Evolutionary conservation across 225 moss, liverwort and hornwort species (phyloP), one percentile per base, ranked within the genome.

Genomic region (Sphagnum contortum): DNA sequence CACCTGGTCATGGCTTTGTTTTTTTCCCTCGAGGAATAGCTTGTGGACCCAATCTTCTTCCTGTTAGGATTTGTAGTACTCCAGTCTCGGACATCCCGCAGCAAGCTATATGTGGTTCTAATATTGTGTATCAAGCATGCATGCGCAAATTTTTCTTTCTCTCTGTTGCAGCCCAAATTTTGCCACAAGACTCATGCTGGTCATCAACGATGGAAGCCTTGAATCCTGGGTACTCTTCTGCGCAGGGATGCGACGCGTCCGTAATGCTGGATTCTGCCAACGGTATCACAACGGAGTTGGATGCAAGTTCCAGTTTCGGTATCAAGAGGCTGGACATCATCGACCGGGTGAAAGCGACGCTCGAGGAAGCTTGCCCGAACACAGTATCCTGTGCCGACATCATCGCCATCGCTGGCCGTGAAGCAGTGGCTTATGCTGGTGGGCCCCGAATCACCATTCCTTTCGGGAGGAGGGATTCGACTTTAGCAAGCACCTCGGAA

Each of bases 361-460:
- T 87, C 63, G 90, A 90, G 56, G 2, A 0, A 1, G 78, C 62
- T 68, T 85, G 90, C 49, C 87, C 87, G n/a, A 61, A 2, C 12
- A 87, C 74, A 0, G 87, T 90, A 8, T 90, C 90, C 2, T 90
- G 87, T 62, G 81, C 90, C 3, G 90, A 89, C 61, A 80, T 89
- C 79, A 79, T 89, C 63, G 81, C 68, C 8, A 72, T 89, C 63
- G 89, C 81, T 0, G 87, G 86, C 4, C 79, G 87, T 44, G 89
- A 89, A 61, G 78, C 89, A 3, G 71, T 89, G 3, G 78, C 73
- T 2, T 71, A 77, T 73, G 79, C 80, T n/a, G 79, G 77, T 13
- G 89, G 89, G 2, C 89, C 89, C 0, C 49, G 66, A 2, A 84
- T 87, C 54, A 68, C 10, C 4, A 80, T 89, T 12, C 58, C 67